A percentile compares a stretch with the other conserved stretches of the same genome.
These are phyloP conservation scores for Mrakia gelida DNA, from an alignment of 768 basidiomycete genomes.

Conservation along the genomic window DNA sequence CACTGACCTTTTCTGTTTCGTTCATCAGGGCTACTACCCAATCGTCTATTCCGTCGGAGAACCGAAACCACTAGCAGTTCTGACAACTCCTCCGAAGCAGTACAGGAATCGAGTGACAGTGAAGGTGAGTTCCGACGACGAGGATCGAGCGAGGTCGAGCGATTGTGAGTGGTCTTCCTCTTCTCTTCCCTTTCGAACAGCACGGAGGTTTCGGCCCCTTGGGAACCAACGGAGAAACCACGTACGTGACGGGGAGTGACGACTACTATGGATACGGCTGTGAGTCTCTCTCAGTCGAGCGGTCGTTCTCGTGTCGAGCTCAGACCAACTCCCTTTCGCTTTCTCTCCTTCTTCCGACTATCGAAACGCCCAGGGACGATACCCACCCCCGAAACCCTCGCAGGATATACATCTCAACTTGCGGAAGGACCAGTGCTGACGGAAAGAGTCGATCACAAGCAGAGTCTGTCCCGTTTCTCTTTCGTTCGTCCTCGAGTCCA, in stretches of 20 bases:
- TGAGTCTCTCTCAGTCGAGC: too few species aligned
- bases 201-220: slow-evolving; percentile 2
- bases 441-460: not conserved
- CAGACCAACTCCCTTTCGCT: too few species aligned
- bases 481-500: not conserved
- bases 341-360: too few species aligned
- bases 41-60: slow-evolving; percentile 10
- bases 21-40: not conserved
- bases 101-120: slow-evolving; percentile 8
- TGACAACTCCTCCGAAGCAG: not conserved
- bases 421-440: not conserved
- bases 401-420: not conserved
- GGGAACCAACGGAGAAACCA: not conserved
- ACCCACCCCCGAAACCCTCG: not conserved
- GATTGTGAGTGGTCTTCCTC: too few species aligned
- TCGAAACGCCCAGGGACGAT: not conserved
- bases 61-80: not conserved
- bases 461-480: not conserved
- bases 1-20: not conserved
- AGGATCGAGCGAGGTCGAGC: too few species aligned
- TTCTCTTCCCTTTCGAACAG: not conserved
- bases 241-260: not conserved
- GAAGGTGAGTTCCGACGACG: not conserved
- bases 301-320: too few species aligned
- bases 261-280: slow-evolving; percentile 12